These are phyloP conservation scores for Xerocomus potaroensis DNA, from an alignment of 768 basidiomycete species.

Conservation along the genomic window DNA sequence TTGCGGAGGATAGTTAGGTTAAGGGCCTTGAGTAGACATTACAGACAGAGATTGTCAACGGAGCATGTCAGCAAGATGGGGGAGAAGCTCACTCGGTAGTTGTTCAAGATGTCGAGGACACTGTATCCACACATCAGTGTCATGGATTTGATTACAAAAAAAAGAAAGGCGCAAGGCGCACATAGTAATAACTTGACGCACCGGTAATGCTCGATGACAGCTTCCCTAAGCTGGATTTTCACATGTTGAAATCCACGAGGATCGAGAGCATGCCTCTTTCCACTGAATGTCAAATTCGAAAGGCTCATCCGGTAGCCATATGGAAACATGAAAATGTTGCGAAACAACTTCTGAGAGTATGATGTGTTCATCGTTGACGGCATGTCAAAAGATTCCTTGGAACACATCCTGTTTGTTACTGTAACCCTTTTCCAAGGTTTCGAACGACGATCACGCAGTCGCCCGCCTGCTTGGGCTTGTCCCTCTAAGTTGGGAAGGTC, in stretches of 20 bases:
- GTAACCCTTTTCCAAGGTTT: neutral
- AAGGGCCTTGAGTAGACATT: conserved; percentile 48
- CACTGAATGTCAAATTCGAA: neutral
- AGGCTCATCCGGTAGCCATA: conserved; percentile 1
- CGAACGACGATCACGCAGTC: neutral
- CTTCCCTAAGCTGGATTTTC: conserved; percentile 78
- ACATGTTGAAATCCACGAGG: conserved; percentile 80
- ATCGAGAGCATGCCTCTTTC: conserved; percentile 34
- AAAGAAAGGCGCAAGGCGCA: too few relatives aligned
- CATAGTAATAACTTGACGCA: conserved; percentile 29
- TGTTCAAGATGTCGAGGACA: neutral
- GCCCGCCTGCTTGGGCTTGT: neutral
- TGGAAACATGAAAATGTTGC: neutral
- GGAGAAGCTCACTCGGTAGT: neutral
- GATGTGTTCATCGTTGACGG: neutral
- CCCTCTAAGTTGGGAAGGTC: neutral
- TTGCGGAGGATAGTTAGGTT: conserved; percentile 90
- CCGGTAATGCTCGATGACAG: conserved; percentile 80
- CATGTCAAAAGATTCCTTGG: neutral
- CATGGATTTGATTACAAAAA: too few relatives aligned
- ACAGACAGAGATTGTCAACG: too few relatives aligned
- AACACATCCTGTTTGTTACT: neutral
- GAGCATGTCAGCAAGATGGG: neutral
- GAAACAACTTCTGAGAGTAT: neutral
- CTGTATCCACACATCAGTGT: neutral